These are phyloP conservation scores for Tillandsia fasciculata DNA, from an alignment of 176 grass and related monocot species.

Conservation along the genomic window DNA sequence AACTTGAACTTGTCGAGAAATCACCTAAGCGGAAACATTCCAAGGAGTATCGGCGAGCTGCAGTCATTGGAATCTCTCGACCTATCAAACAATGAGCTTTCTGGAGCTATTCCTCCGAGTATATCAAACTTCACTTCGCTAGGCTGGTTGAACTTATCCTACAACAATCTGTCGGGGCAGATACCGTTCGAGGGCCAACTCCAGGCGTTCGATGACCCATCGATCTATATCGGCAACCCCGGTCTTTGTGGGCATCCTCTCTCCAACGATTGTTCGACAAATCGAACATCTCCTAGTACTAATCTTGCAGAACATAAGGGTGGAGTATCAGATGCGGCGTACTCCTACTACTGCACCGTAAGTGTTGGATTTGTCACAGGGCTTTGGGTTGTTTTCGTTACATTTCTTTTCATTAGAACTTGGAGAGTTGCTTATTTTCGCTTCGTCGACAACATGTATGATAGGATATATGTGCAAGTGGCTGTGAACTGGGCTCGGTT, in stretches of 20 bases:
- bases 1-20: slow-evolving; percentile 33
- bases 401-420: slow-evolving; percentile 12
- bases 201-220: not conserved
- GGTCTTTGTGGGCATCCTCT: slow-evolving; percentile 26
- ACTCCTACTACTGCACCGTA: slow-evolving; percentile 1
- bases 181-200: slow-evolving; percentile 18
- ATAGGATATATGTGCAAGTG: not conserved
- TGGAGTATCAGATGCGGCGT: too few species aligned
- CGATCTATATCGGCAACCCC: slow-evolving; percentile 15
- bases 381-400: slow-evolving; percentile 23
- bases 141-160: slow-evolving; percentile 11
- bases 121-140: slow-evolving; percentile 6
- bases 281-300: not conserved
- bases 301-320: not conserved
- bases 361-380: slow-evolving; percentile 16
- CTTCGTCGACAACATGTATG: slow-evolving; percentile 12
- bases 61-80: slow-evolving; percentile 24
- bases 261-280: slow-evolving; percentile 2
- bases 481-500: not conserved
- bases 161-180: slow-evolving; percentile 36
- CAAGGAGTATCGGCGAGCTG: slow-evolving; percentile 8
- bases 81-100: slow-evolving; percentile 22
- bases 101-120: slow-evolving; percentile 16
- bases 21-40: slow-evolving; percentile 12
- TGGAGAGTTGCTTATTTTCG: slow-evolving; percentile 20